Evolutionary conservation across 23 red algal species (phyloP).

Genomic region (Cyanidioschyzon merolae): DNA sequence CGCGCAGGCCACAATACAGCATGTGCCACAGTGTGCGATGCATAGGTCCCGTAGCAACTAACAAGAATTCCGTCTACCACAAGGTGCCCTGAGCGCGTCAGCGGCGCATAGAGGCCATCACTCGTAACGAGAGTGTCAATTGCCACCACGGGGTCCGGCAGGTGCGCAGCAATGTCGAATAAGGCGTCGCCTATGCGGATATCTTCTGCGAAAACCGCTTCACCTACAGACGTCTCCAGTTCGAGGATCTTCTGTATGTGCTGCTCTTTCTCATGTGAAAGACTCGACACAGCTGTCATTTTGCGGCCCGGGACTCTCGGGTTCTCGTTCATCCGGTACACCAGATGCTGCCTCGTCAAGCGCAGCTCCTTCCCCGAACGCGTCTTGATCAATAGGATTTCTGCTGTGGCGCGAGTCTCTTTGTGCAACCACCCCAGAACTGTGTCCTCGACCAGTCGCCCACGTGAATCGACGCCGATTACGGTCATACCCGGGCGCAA

Average conservation of each 20-base stretch:
- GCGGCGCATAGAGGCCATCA: constrained; percentile 20
- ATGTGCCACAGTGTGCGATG: constrained; percentile 18
- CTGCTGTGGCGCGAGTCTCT: background rate
- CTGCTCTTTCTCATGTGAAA: background rate
- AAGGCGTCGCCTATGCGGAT: background rate
- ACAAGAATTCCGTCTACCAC: constrained; percentile 22
- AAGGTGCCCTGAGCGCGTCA: constrained; percentile 15
- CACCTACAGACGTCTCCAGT: background rate
- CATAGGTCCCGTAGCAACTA: constrained; percentile 16
- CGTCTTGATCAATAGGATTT: background rate
- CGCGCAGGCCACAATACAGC: background rate
- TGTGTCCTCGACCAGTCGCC: background rate
- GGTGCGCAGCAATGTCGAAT: background rate
- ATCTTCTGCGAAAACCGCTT: background rate
- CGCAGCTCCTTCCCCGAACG: background rate
- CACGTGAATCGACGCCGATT: background rate
- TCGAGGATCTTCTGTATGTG: background rate
- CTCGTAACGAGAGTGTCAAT: background rate
- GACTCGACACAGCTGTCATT: too few relatives aligned
- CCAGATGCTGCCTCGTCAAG: background rate
- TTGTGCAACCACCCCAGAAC: background rate
- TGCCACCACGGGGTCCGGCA: background rate
- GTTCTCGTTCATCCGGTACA: background rate
- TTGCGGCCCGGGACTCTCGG: too few relatives aligned
- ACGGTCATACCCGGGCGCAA: background rate